These are phyloP conservation scores for Amanita phalloides DNA, from an alignment of 768 basidiomycete genomes.

Conservation along the genomic window DNA sequence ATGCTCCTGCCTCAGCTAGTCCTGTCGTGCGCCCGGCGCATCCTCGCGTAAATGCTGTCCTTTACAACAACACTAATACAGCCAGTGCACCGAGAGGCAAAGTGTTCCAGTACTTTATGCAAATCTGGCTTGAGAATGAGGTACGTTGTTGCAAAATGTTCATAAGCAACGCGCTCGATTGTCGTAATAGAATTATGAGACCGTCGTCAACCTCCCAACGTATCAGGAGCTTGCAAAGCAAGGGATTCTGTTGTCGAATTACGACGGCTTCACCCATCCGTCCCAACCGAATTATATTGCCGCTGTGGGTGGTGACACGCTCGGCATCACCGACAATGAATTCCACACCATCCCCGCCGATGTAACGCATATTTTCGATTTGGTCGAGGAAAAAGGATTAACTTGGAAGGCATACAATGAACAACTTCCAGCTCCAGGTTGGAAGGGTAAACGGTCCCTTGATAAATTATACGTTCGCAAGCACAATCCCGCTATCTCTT, in stretches of 20 bases:
- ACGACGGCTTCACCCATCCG: conserved; percentile 42
- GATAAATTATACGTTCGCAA: conserved; percentile 20
- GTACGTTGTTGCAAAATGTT: conserved; percentile 13
- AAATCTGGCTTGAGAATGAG: conserved; percentile 52
- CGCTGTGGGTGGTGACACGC: conserved; percentile 29
- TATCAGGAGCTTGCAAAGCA: conserved; percentile 29
- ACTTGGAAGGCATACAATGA: conserved; percentile 58
- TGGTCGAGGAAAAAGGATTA: conserved; percentile 44
- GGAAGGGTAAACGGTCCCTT: conserved; percentile 24
- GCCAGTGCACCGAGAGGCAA: conserved; percentile 9
- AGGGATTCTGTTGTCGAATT: conserved; percentile 37
- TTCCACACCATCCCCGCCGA: conserved; percentile 29
- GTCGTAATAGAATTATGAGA: not conserved
- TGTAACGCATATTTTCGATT: conserved; percentile 47
- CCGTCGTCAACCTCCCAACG: not conserved
- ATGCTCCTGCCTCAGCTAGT: not conserved
- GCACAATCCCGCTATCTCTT: conserved; percentile 35
- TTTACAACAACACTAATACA: not conserved
- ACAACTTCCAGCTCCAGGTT: conserved; percentile 42
- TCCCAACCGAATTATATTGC: conserved; percentile 55
- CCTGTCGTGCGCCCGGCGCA: not conserved
- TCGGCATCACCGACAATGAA: conserved; percentile 34
- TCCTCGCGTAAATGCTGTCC: not conserved
- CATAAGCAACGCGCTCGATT: conserved; percentile 1
- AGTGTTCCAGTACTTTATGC: conserved; percentile 20